Percentiles rank a stretch among this genome's conserved stretches.
These are phyloP conservation scores for Amanita fuliginea DNA, from an alignment of 768 basidiomycete genomes.

Conservation along the genomic window DNA sequence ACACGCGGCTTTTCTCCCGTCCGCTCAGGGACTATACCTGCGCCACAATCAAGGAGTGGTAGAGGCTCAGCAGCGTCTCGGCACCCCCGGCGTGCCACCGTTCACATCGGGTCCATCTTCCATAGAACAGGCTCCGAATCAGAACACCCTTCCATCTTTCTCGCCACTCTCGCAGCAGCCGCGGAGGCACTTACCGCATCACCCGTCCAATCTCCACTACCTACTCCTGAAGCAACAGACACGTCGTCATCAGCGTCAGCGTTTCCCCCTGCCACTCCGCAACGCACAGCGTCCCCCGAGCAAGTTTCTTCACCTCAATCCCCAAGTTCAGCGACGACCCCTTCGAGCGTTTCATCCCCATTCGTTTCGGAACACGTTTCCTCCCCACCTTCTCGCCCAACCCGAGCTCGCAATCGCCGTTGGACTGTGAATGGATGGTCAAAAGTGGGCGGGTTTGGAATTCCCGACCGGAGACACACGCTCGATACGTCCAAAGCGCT, in stretches of 20 bases:
- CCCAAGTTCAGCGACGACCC: not conserved
- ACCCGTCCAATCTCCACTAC: not conserved
- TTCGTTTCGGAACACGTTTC: not conserved
- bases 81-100: constrained; percentile 4
- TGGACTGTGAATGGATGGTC: constrained; percentile 6
- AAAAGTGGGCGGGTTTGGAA: not conserved
- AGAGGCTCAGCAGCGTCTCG: not conserved
- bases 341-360: not conserved
- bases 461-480: not conserved
- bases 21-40: constrained; percentile 1
- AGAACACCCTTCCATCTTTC: not conserved
- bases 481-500: not conserved
- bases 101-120: constrained; percentile 5
- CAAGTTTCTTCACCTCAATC: not conserved
- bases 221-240: not conserved
- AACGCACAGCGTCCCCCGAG: not conserved
- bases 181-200: not conserved
- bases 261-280: not conserved
- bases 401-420: constrained; percentile 2
- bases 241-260: constrained; percentile 1
- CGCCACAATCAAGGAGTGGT: not conserved
- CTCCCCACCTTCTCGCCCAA: not conserved
- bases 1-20: not conserved
- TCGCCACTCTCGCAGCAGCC: constrained; percentile 3
- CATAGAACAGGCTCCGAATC: not conserved